Conservation (phyloP, 768 basidiomycete genomes). For the Pleurotus giganteus region DNA sequence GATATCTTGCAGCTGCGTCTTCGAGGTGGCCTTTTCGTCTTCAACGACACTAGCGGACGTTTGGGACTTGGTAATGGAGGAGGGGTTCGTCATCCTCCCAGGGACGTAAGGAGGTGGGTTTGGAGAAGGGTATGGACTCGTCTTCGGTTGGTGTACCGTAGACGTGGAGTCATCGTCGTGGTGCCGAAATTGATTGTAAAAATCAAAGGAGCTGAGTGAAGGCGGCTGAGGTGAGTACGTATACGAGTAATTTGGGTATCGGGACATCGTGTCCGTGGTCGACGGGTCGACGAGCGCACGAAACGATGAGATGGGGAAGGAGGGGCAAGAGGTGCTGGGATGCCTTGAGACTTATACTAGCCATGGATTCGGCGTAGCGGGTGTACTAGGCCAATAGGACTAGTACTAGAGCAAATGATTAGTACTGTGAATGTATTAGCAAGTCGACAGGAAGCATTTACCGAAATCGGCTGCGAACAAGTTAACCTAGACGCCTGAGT, state of each 20-base stretch:
- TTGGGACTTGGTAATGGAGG: background rate
- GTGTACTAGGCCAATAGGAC: too few relatives aligned
- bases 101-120: background rate
- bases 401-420: background rate
- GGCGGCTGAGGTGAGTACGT: conserved; percentile 5
- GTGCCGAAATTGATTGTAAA: conserved; percentile 1
- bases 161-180: background rate
- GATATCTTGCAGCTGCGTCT: background rate
- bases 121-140: conserved; percentile 6
- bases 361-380: too few relatives aligned
- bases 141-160: background rate
- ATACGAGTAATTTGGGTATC: conserved; percentile 3
- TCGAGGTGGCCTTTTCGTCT: background rate
- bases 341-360: background rate
- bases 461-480: too few relatives aligned
- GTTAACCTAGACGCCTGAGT: too few relatives aligned
- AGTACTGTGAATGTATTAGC: background rate
- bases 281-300: background rate
- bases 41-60: background rate
- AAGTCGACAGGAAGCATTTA: too few relatives aligned
- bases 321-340: background rate
- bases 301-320: background rate
- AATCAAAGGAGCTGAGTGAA: background rate
- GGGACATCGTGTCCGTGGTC: background rate
- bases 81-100: background rate